Percentiles rank a stretch among this genome's conserved stretches.
phyloP scores from a whole-genome alignment of 2,329 filamentous ascomycete genomes.

The Colletotrichum sp. region DNA sequence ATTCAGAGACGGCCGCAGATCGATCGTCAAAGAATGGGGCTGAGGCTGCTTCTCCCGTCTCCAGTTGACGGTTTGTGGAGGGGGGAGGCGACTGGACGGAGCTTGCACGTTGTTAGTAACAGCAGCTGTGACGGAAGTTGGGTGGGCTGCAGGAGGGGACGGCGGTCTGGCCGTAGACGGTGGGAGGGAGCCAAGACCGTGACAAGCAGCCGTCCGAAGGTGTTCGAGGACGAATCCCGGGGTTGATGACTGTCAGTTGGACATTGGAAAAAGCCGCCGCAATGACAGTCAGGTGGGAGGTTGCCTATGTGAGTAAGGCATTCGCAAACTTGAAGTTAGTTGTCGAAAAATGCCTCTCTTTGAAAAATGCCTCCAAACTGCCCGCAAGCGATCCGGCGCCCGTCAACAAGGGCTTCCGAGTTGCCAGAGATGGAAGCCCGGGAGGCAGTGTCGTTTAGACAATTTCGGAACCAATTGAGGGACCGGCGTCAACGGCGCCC shows the following conservation, averaged over 20 bases:
- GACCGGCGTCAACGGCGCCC: conserved; percentile 1
- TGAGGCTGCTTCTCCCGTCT: conserved; percentile 6
- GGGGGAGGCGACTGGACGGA: background rate
- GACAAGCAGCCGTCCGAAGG: conserved; percentile 4
- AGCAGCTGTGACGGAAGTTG: background rate
- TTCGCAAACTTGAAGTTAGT: background rate
- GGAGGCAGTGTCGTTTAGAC: background rate
- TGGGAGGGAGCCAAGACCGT: conserved; percentile 16
- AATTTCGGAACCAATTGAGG: background rate
- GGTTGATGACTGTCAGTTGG: background rate
- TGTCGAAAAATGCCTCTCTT: background rate
- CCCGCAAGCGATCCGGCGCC: conserved; percentile 8
- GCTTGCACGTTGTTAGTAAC: background rate
- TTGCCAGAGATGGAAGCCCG: conserved; percentile 11
- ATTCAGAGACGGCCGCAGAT: conserved; percentile 7
- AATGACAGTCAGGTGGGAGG: background rate
- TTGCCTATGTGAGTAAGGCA: background rate
- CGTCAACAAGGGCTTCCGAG: background rate
- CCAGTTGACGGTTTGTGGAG: background rate
- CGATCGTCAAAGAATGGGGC: conserved; percentile 5
- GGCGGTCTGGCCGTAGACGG: background rate
- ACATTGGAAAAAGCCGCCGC: background rate
- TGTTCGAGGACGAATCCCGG: background rate
- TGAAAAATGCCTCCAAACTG: background rate
- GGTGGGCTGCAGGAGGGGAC: background rate